These are phyloP conservation scores for Kodamaea ohmeri DNA, from an alignment of 1,139 yeast species.

Conservation along the genomic window DNA sequence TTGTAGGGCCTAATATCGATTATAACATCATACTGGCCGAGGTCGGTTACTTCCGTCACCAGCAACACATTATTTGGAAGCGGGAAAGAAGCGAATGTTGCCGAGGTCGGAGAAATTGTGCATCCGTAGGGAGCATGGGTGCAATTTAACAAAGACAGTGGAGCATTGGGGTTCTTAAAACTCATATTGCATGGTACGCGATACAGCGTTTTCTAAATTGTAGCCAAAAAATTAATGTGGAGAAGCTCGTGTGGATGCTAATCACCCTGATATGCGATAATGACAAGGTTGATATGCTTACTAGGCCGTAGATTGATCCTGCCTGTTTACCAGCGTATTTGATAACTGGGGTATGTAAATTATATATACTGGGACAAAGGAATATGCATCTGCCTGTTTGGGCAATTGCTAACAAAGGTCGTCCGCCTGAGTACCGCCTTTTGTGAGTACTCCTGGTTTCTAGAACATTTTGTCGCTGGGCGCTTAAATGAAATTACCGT, in stretches of 20 bases:
- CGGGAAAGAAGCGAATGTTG: conserved; percentile 4
- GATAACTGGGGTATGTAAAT: background rate
- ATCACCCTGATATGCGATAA: no score
- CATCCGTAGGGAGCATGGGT: background rate
- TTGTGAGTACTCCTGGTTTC: no score
- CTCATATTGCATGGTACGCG: background rate
- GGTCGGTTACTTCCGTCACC: conserved; percentile 10
- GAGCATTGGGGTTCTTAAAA: background rate
- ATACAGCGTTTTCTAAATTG: no score
- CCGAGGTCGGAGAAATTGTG: conserved; percentile 9
- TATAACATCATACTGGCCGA: conserved; percentile 20
- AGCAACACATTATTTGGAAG: conserved; percentile 12
- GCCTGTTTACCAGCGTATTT: background rate
- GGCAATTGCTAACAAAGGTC: background rate
- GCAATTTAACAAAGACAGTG: background rate
- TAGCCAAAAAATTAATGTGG: no score
- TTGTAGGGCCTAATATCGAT: conserved; percentile 42
- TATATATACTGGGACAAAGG: background rate
- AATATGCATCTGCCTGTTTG: no score
- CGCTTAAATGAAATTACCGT: no score
- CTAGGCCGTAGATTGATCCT: no score
- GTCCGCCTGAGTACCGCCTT: background rate
- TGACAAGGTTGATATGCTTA: no score
- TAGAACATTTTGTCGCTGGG: background rate
- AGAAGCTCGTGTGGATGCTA: no score